Evolutionary conservation across 2,329 filamentous ascomycete species (phyloP).

Genomic region (Epichloe gansuensis): DNA sequence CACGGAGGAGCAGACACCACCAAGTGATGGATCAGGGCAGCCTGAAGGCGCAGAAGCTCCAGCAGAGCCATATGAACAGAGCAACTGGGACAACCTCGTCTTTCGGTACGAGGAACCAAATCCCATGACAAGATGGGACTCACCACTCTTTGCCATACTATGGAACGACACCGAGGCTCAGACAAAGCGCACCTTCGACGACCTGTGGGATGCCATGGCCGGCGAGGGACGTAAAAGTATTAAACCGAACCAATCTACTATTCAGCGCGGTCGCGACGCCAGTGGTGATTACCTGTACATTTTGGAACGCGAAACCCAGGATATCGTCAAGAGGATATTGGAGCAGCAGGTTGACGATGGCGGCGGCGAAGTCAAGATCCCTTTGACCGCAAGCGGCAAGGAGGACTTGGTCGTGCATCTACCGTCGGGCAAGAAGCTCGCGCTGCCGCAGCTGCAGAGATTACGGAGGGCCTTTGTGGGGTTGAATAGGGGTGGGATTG

Average conservation of each 20-base stretch:
- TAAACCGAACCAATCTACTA: constrained; percentile 62
- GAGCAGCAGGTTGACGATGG: constrained; percentile 60
- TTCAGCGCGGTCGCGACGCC: constrained; percentile 49
- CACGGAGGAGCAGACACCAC: neutral
- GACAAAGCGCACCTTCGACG: constrained; percentile 40
- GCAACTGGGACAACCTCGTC: constrained; percentile 65
- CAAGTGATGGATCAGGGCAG: neutral
- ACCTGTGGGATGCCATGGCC: constrained; percentile 63
- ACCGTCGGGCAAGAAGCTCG: constrained; percentile 47
- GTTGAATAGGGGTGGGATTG: constrained; percentile 59
- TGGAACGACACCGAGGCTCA: constrained; percentile 61
- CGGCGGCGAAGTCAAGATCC: constrained; percentile 41
- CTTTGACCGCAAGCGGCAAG: constrained; percentile 19
- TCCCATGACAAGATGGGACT: constrained; percentile 74
- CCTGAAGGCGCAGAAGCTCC: neutral
- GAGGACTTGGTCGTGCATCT: constrained; percentile 49
- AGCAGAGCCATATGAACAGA: constrained; percentile 34
- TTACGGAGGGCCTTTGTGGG: constrained; percentile 65
- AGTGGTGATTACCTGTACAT: constrained; percentile 66
- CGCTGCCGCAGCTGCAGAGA: constrained; percentile 61
- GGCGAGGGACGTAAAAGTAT: constrained; percentile 51
- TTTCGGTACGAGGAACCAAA: constrained; percentile 82
- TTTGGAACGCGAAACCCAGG: constrained; percentile 66
- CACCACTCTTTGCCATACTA: constrained; percentile 65
- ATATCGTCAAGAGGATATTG: constrained; percentile 56